Evolutionary conservation across 176 grass and related monocot species (phyloP).

Genomic region (Ensete ventricosum): DNA sequence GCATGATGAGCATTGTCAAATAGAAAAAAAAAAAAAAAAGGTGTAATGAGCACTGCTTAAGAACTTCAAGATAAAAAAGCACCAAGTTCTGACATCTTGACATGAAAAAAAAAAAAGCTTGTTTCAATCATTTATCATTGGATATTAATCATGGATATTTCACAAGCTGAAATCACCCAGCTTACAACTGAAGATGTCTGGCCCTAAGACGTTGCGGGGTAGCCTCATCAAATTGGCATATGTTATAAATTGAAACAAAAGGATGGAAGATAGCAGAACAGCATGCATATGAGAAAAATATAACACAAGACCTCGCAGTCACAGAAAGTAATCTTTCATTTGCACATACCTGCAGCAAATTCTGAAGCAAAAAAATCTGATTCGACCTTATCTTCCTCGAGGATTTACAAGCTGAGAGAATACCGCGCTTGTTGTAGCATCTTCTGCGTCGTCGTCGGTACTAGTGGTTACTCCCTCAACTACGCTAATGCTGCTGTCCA

Average conservation of each 20-base stretch:
- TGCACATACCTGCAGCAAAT: not conserved
- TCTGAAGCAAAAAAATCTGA: not conserved
- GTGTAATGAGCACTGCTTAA: too few species aligned
- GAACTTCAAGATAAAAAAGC: too few species aligned
- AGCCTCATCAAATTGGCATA: not conserved
- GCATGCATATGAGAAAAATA: not conserved
- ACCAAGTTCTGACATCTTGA: too few species aligned
- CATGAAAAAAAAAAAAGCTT: not conserved
- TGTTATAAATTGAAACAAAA: not conserved
- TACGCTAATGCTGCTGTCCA: slow-evolving; percentile 31
- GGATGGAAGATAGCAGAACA: not conserved
- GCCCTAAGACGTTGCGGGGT: not conserved
- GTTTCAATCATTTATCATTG: not conserved
- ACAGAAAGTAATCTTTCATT: not conserved
- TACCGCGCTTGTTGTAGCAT: slow-evolving; percentile 47
- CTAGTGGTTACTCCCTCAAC: slow-evolving; percentile 33
- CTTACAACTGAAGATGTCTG: not conserved
- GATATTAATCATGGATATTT: not conserved
- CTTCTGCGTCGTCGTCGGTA: slow-evolving; percentile 17
- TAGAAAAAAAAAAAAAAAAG: too few species aligned
- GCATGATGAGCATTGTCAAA: too few species aligned
- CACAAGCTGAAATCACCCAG: not conserved
- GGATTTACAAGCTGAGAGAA: slow-evolving; percentile 85
- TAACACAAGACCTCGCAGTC: not conserved
- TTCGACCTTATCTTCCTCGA: slow-evolving; percentile 42